phyloP scores from a whole-genome alignment of 371 early-diverging fungal genomes.

The Mortierella sp. region DNA sequence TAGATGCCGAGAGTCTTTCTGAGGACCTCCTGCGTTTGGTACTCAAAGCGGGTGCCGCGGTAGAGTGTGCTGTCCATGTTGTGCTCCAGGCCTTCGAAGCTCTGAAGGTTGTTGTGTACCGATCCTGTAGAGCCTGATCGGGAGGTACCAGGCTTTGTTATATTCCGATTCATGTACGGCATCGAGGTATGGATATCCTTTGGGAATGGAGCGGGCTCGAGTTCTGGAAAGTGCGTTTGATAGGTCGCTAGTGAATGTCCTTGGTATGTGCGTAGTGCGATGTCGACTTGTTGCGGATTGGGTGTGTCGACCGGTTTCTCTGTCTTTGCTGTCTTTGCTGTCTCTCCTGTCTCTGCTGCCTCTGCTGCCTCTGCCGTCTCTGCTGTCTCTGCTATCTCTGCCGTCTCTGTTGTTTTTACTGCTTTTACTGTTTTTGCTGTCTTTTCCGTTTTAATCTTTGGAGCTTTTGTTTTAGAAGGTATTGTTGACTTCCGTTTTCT shows the following conservation, averaged over 20 bases:
- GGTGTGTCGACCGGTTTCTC: neutral
- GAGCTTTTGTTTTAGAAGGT: neutral
- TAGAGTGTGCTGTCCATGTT: slow-evolving; percentile 40
- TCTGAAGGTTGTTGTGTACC: slow-evolving; percentile 39
- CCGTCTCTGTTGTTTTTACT: too few species aligned
- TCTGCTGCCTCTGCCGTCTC: neutral
- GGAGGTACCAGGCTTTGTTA: neutral
- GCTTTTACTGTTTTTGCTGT: neutral
- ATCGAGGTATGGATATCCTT: slow-evolving; percentile 36
- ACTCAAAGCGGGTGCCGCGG: slow-evolving; percentile 52
- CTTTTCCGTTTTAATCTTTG: neutral
- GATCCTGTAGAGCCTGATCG: neutral
- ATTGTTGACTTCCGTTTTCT: neutral
- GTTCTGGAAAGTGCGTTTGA: slow-evolving; percentile 13
- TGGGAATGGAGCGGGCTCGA: slow-evolving; percentile 50
- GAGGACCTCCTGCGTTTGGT: slow-evolving; percentile 50
- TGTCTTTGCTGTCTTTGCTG: neutral
- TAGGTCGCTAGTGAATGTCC: neutral
- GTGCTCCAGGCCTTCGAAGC: slow-evolving; percentile 28
- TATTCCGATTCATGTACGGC: slow-evolving; percentile 28
- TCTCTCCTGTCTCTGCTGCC: neutral
- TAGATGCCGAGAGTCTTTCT: slow-evolving; percentile 49
- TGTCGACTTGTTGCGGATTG: neutral
- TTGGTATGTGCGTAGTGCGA: slow-evolving; percentile 22
- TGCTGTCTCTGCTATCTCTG: neutral